Evolutionary conservation across 176 grass and related monocot species (phyloP).

Genomic region (Eremochloa ophiuroides): DNA sequence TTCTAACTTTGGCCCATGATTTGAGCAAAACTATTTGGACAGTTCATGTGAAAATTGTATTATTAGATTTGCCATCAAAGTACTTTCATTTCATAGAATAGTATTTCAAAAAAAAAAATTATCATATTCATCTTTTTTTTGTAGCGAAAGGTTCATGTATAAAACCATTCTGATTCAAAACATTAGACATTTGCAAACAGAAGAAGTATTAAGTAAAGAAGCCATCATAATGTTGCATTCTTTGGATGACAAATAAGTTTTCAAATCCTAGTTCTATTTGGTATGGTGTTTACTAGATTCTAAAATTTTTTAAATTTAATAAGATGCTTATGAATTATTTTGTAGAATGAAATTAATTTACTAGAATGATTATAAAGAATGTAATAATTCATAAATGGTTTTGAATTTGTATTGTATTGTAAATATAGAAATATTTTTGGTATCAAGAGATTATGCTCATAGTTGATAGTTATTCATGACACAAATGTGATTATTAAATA

Average conservation of each 20-base stretch:
- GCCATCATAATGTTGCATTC: not conserved
- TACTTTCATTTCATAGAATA: not conserved
- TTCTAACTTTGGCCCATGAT: not conserved
- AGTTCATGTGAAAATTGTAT: not conserved
- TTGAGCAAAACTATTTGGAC: not conserved
- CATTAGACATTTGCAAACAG: not conserved
- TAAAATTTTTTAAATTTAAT: not conserved
- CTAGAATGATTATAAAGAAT: too few relatives aligned
- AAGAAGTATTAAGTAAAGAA: not conserved
- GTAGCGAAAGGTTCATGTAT: not conserved
- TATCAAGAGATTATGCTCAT: not conserved
- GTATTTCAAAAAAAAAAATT: not conserved
- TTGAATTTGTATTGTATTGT: not conserved
- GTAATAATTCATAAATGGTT: not conserved
- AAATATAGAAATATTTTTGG: not conserved
- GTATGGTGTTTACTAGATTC: not conserved
- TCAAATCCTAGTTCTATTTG: not conserved
- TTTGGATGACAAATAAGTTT: not conserved
- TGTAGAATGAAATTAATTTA: not conserved
- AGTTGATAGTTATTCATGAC: not conserved
- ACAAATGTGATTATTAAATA: not conserved
- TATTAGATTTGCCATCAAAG: not conserved
- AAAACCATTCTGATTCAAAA: not conserved
- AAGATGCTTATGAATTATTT: not conserved
- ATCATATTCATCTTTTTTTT: not conserved